Conservation (phyloP, 768 basidiomycete genomes). For the Collybiopsis confluens region DNA sequence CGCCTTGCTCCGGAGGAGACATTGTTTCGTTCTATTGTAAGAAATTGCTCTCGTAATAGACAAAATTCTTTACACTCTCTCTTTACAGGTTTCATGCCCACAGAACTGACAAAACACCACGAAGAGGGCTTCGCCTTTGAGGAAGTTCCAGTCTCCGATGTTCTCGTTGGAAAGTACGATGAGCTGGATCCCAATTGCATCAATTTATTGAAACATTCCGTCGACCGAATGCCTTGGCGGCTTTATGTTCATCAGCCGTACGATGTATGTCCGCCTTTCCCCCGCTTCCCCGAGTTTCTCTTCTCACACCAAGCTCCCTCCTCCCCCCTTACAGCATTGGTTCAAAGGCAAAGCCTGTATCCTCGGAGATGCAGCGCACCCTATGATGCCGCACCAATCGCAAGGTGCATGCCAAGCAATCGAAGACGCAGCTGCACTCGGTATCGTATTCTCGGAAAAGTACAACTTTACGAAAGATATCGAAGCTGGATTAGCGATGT, state of each 20-base stretch:
- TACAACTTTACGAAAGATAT: constrained; percentile 22
- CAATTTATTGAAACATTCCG: constrained; percentile 14
- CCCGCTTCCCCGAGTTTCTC: neutral
- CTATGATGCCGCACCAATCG: constrained; percentile 23
- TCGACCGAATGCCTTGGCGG: constrained; percentile 30
- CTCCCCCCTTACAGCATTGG: too few relatives aligned
- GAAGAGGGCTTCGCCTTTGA: constrained; percentile 28
- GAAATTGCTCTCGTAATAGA: neutral
- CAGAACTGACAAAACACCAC: constrained; percentile 27
- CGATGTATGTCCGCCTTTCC: constrained; percentile 9
- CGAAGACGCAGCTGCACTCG: constrained; percentile 29
- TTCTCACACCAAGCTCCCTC: too few relatives aligned
- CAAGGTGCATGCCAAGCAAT: constrained; percentile 28
- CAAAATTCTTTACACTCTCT: neutral
- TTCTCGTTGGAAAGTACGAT: constrained; percentile 23
- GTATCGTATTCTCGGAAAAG: constrained; percentile 25
- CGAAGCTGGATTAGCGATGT: constrained; percentile 20
- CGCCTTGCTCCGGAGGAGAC: constrained; percentile 24
- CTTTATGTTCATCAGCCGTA: constrained; percentile 30
- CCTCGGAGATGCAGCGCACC: constrained; percentile 19
- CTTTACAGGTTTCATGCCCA: constrained; percentile 26
- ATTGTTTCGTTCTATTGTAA: constrained; percentile 28
- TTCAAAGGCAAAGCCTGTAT: constrained; percentile 22
- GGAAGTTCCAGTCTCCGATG: constrained; percentile 26
- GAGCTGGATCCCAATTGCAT: constrained; percentile 27